These are phyloP conservation scores for Salix viminalis DNA, from an alignment of 345 rosid species.

Conservation along the genomic window DNA sequence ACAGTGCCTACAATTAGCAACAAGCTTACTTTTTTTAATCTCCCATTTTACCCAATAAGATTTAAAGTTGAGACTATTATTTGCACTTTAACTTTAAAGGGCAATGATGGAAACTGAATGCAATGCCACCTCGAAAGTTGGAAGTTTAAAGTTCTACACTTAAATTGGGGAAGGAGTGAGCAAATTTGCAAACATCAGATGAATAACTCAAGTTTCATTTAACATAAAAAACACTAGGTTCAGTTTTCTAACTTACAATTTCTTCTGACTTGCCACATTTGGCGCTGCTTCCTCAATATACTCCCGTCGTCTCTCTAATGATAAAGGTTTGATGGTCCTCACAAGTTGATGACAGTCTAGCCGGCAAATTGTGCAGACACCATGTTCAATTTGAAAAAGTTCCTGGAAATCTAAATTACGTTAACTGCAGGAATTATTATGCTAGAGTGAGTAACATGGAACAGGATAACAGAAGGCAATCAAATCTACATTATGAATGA, in stretches of 20 bases:
- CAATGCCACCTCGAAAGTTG: too few relatives aligned
- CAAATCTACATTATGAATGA: background rate
- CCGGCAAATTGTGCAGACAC: constrained; percentile 74
- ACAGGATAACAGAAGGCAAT: background rate
- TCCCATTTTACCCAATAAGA: too few relatives aligned
- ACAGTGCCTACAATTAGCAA: background rate
- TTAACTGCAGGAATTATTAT: background rate
- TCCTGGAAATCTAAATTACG: constrained; percentile 45
- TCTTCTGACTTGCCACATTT: constrained; percentile 52
- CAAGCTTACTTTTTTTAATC: too few relatives aligned
- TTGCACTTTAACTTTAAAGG: too few relatives aligned
- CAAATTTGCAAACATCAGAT: background rate
- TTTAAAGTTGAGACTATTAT: too few relatives aligned
- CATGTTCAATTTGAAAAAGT: constrained; percentile 82
- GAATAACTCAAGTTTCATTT: background rate
- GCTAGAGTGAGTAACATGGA: background rate
- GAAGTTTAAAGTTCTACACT: too few relatives aligned
- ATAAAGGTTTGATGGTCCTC: constrained; percentile 58
- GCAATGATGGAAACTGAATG: too few relatives aligned
- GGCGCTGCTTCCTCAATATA: constrained; percentile 65
- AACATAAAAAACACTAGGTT: background rate
- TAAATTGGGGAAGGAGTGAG: background rate
- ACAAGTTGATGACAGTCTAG: constrained; percentile 87
- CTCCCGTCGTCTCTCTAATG: constrained; percentile 52
- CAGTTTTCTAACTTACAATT: constrained; percentile 47